Conservation (phyloP, 2,329 filamentous ascomycete species). For the Cladosporium sphaerospermum region DNA sequence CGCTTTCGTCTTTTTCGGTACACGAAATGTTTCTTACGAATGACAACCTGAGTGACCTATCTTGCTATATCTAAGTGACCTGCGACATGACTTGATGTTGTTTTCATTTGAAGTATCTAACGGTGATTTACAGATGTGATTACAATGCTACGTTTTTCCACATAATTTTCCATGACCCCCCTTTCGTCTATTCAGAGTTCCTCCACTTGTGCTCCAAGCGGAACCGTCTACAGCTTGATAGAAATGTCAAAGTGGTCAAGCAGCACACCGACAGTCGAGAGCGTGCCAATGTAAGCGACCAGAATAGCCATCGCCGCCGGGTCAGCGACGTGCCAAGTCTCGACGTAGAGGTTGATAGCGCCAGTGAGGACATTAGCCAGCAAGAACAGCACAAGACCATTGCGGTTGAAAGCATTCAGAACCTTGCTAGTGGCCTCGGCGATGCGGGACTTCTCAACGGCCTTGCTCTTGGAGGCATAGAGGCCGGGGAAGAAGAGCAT, state of each 20-base stretch:
- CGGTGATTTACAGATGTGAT: background rate
- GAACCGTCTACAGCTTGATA: conserved; percentile 56
- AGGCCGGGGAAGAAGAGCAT: conserved; percentile 68
- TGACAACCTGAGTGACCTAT: too few relatives aligned
- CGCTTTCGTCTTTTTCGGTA: too few relatives aligned
- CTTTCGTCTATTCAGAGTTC: background rate
- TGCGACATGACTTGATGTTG: too few relatives aligned
- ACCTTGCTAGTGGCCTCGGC: conserved; percentile 70
- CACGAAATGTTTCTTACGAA: too few relatives aligned
- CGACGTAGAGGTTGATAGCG: conserved; percentile 76
- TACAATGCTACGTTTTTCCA: background rate
- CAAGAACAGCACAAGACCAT: conserved; percentile 79
- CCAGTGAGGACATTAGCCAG: conserved; percentile 86
- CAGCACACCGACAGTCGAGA: conserved; percentile 62
- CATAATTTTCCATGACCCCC: background rate
- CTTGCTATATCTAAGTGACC: too few relatives aligned
- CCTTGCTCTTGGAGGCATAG: conserved; percentile 50
- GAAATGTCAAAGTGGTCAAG: conserved; percentile 62
- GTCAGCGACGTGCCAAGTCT: conserved; percentile 67
- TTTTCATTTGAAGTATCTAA: too few relatives aligned
- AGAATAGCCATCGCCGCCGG: conserved; percentile 66
- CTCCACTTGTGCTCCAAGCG: background rate
- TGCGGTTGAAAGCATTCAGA: conserved; percentile 79
- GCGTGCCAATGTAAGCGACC: conserved; percentile 59
- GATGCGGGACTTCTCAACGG: conserved; percentile 58